Base-by-base conservation (phyloP, 345 rosid genomes). In the Salix brachista region DNA sequence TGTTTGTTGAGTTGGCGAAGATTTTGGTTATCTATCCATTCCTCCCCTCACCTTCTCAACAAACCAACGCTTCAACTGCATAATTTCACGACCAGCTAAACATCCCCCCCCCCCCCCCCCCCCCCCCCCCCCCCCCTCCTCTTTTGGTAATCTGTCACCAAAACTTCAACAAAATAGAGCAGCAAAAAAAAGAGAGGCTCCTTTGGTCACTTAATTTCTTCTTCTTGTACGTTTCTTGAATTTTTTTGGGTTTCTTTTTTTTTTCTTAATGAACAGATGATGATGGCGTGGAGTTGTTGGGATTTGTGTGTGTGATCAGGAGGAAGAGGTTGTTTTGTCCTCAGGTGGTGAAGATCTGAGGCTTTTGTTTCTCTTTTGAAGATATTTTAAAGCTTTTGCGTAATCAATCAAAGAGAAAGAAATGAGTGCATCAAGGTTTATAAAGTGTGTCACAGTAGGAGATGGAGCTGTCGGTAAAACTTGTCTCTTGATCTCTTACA, bases 1-100 rank as follows among this genome's bases (percentile, higher is more conserved):
- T 84, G 87, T 18, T 67, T 34, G 75, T 70, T 85, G 86, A 52
- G 87, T 79, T 83, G 88, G 86, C 75, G 72, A 82, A 65, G 82
- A 87, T 84, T 70, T 81, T 76, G 80, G 84, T 85, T 85, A 66
- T 56, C 62, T 23, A 1, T 4, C 28, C 1, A 17, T n/a, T 56
- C 62, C 61, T n/a, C 26, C 62, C 26, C 62, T 56, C 28, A 8
- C 62, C 26, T 56, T 56, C 62, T 9, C 62, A 23, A 56, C 62
- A 8, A 21, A 56, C 25, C 26, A 56, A 56, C 62, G 62, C 62
- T n/a, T 56, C 62, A 56, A 56, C 62, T 56, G 62, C 62, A 56
- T 69, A 64, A 85, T 85, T 86, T 84, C 83, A 84, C 89, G 91
- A 88, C 80, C 76, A 72, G 44, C 30, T 3, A 23, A 58, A 26